Evolutionary conservation across 805 yeast genomes (phyloP).

Genomic region (Metschnikowia cubensis): DNA sequence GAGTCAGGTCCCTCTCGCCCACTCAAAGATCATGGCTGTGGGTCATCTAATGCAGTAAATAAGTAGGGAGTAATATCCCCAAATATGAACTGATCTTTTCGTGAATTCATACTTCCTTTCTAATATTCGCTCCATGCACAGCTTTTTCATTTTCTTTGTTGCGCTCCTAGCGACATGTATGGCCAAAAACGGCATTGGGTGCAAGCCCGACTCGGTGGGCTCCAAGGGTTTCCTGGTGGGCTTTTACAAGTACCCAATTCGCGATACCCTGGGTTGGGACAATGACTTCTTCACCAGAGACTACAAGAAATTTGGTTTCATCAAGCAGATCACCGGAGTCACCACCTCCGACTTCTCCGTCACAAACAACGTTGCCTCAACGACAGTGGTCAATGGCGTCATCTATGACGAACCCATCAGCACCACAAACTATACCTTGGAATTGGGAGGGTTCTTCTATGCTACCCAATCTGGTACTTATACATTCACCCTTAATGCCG

Average conservation of each 20-base stretch:
- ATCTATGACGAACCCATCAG: slow-evolving; percentile 3
- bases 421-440: slow-evolving; percentile 5
- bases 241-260: slow-evolving; percentile 7
- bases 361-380: background rate
- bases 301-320: slow-evolving; percentile 4
- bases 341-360: slow-evolving; percentile 1
- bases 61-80: background rate
- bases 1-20: background rate
- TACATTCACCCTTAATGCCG: slow-evolving; percentile 14
- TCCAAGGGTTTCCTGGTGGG: slow-evolving; percentile 8
- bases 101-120: background rate
- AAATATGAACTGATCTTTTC: background rate
- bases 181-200: background rate
- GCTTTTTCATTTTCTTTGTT: background rate
- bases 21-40: background rate
- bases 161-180: background rate
- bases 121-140: background rate
- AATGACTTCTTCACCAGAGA: background rate
- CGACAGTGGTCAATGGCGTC: background rate
- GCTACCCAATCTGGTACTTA: slow-evolving; percentile 13
- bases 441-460: slow-evolving; percentile 13
- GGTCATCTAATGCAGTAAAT: background rate
- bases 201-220: slow-evolving; percentile 1
- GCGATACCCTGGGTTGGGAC: background rate
- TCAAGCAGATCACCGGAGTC: background rate